phyloP scores from a whole-genome alignment of 176 grass and related monocot genomes.

The Cenchrus purpureus region DNA sequence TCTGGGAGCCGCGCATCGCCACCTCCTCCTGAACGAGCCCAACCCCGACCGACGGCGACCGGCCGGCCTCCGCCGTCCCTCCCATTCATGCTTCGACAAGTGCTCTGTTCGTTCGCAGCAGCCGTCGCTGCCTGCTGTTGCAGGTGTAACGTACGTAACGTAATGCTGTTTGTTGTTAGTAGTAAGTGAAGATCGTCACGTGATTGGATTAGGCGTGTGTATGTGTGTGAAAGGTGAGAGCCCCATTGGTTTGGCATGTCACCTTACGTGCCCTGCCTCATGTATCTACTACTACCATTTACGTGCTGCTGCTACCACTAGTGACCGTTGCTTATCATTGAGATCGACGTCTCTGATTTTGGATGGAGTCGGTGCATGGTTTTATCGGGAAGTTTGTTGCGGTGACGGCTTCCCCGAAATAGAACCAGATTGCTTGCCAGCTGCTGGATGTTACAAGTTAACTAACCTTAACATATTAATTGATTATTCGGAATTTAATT shows the following conservation, averaged over 20 bases:
- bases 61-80: not conserved
- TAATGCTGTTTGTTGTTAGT: slow-evolving; percentile 32
- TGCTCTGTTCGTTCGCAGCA: slow-evolving; percentile 35
- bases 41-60: not conserved
- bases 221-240: not conserved
- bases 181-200: slow-evolving; percentile 44
- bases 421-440: not conserved
- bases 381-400: not conserved
- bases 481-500: not conserved
- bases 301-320: slow-evolving; percentile 9
- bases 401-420: slow-evolving; percentile 17
- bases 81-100: slow-evolving; percentile 5
- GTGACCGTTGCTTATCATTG: slow-evolving; percentile 34
- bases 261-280: slow-evolving; percentile 22
- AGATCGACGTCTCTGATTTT: not conserved
- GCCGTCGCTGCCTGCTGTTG: slow-evolving; percentile 16
- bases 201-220: slow-evolving; percentile 43
- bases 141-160: slow-evolving; percentile 41
- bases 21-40: slow-evolving; percentile 55
- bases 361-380: not conserved
- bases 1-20: slow-evolving; percentile 78
- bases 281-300: slow-evolving; percentile 47
- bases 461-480: no score
- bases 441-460: not conserved
- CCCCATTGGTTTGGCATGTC: slow-evolving; percentile 37